phyloP scores from a whole-genome alignment of 768 basidiomycete species.

The Scleroderma bovista region DNA sequence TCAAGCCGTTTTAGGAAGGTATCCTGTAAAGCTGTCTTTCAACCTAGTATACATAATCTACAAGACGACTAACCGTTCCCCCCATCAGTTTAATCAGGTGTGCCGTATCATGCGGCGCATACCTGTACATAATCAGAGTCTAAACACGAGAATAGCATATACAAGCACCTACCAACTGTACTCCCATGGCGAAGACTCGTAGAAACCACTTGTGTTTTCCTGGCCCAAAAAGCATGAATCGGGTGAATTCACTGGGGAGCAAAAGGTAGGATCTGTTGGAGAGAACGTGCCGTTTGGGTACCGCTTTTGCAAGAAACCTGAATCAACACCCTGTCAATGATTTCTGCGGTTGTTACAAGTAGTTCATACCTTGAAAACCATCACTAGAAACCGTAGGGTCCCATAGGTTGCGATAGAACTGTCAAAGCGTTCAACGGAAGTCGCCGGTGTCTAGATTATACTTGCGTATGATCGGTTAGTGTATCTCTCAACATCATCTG shows the following conservation, averaged over 20 bases:
- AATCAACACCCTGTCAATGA: background rate
- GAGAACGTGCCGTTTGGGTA: slow-evolving; percentile 57
- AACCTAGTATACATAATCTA: background rate
- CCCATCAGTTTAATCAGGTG: slow-evolving; percentile 63
- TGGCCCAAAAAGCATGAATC: slow-evolving; percentile 51
- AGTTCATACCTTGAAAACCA: slow-evolving; percentile 49
- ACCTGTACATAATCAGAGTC: slow-evolving; percentile 30
- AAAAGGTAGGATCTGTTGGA: slow-evolving; percentile 49
- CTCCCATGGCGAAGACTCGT: slow-evolving; percentile 68
- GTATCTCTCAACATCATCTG: slow-evolving; percentile 49
- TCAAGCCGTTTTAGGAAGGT: slow-evolving; percentile 61
- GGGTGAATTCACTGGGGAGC: slow-evolving; percentile 51
- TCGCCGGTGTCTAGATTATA: background rate
- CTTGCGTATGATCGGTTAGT: slow-evolving; percentile 58
- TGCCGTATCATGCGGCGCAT: slow-evolving; percentile 64
- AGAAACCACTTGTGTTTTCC: slow-evolving; percentile 57
- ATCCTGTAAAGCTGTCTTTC: slow-evolving; percentile 29
- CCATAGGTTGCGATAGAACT: slow-evolving; percentile 70
- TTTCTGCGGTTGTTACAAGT: background rate
- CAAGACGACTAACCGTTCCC: slow-evolving; percentile 45
- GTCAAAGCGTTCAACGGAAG: background rate
- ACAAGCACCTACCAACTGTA: slow-evolving; percentile 47
- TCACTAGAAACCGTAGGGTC: slow-evolving; percentile 53
- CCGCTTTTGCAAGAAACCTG: slow-evolving; percentile 63
- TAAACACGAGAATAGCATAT: slow-evolving; percentile 2